Conservation (phyloP, 1,284 basidiomycete species). For the Grifola frondosa region DNA sequence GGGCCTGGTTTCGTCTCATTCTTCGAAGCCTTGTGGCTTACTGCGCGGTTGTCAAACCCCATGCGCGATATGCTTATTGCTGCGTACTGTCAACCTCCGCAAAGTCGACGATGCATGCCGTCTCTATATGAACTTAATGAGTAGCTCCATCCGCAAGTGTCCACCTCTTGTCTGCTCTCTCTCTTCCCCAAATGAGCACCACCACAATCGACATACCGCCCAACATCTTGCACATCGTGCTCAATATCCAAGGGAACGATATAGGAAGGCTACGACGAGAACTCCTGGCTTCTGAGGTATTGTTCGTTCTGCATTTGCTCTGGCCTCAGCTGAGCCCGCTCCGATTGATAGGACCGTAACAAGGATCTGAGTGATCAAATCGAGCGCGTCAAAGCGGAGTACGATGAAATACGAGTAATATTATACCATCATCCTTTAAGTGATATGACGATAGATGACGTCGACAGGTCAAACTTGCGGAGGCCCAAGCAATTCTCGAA, state of each 20-base stretch:
- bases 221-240: constrained; percentile 1
- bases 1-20: too few relatives aligned
- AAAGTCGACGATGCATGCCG: too few relatives aligned
- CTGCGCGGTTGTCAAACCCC: too few relatives aligned
- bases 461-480: background rate
- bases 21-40: too few relatives aligned
- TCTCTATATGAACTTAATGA: too few relatives aligned
- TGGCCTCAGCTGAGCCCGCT: background rate
- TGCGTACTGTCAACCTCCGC: too few relatives aligned
- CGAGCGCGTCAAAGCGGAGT: background rate
- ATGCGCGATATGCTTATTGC: too few relatives aligned
- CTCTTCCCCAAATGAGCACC: constrained; percentile 1
- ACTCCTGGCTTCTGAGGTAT: background rate
- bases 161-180: too few relatives aligned
- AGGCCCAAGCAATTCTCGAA: background rate
- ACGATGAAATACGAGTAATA: background rate
- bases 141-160: too few relatives aligned
- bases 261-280: background rate
- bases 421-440: too few relatives aligned
- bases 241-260: constrained; percentile 2
- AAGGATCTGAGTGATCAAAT: background rate
- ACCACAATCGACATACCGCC: background rate
- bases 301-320: background rate
- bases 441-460: too few relatives aligned
- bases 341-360: background rate